A percentile compares a stretch with the other conserved stretches of the same genome.
phyloP scores from a whole-genome alignment of 108 stramenopile species.

The Aurantiochytrium sp. region DNA sequence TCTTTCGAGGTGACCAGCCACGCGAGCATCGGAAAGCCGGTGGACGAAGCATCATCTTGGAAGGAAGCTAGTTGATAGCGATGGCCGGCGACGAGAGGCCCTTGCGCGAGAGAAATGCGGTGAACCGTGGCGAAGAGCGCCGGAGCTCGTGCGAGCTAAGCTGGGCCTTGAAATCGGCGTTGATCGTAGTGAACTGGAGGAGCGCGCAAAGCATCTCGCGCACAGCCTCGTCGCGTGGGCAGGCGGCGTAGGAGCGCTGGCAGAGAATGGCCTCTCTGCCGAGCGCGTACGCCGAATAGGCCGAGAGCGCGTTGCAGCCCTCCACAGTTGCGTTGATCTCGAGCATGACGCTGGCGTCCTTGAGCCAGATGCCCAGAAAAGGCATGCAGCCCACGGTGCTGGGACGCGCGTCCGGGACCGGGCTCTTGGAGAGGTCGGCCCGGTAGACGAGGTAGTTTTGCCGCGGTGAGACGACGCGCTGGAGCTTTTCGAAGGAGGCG shows the following conservation, averaged over 20 bases:
- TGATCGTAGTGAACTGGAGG: background rate
- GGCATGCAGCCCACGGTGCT: background rate
- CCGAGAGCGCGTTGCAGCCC: background rate
- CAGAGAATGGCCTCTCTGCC: background rate
- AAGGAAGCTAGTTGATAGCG: no score
- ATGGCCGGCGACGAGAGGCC: background rate
- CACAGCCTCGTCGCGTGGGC: background rate
- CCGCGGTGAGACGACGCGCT: conserved; percentile 5
- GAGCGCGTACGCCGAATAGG: background rate
- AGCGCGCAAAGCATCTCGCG: background rate
- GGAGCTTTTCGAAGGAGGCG: background rate
- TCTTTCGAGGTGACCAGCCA: no score
- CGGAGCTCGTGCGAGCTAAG: background rate
- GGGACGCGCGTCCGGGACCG: background rate
- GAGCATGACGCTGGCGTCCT: background rate
- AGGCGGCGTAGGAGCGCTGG: background rate
- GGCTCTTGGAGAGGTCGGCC: background rate
- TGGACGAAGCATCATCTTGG: no score
- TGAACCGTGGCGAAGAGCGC: background rate
- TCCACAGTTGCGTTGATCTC: background rate
- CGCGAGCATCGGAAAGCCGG: no score
- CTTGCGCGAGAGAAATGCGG: background rate
- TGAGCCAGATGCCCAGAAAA: background rate
- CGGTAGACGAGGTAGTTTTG: conserved; percentile 22
- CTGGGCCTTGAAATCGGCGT: background rate